Evolutionary conservation across 2,329 filamentous ascomycete genomes (phyloP).

Genomic region (Sporothrix luriei): DNA sequence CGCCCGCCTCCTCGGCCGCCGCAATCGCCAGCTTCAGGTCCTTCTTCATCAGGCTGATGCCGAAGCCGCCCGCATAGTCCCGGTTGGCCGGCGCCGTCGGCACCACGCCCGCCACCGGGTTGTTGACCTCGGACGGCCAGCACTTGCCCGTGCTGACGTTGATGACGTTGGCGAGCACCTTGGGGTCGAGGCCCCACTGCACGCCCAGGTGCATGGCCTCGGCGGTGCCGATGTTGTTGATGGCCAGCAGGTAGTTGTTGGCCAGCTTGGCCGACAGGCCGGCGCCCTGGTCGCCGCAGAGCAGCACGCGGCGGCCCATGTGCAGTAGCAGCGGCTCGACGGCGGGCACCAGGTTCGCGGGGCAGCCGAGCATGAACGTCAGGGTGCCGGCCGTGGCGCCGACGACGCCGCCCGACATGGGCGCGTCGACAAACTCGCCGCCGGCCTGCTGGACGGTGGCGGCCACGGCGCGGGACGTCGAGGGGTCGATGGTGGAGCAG

Average conservation of each 20-base stretch:
- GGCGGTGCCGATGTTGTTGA: slow-evolving; percentile 79
- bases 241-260: slow-evolving; percentile 94
- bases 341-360: slow-evolving; percentile 61
- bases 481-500: slow-evolving; percentile 93
- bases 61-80: slow-evolving; percentile 78
- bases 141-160: slow-evolving; percentile 92
- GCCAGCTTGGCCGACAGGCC: slow-evolving; percentile 91
- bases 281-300: slow-evolving; percentile 80
- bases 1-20: slow-evolving; percentile 69
- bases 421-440: slow-evolving; percentile 83
- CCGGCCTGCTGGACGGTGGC: slow-evolving; percentile 58
- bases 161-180: slow-evolving; percentile 78
- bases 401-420: slow-evolving; percentile 95
- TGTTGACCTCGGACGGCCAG: slow-evolving; percentile 96
- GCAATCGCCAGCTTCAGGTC: slow-evolving; percentile 72
- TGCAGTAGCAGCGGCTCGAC: slow-evolving; percentile 69
- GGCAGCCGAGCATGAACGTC: slow-evolving; percentile 91
- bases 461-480: slow-evolving; percentile 77
- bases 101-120: slow-evolving; percentile 85
- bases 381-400: slow-evolving; percentile 84
- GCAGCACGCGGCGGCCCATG: slow-evolving; percentile 86
- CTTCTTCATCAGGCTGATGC: slow-evolving; percentile 77
- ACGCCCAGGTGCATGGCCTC: slow-evolving; percentile 69
- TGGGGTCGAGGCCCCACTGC: slow-evolving; percentile 61
- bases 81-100: slow-evolving; percentile 72